Base-by-base conservation (phyloP, 2,329 filamentous ascomycete genomes). In the Fusarium virguliforme region DNA sequence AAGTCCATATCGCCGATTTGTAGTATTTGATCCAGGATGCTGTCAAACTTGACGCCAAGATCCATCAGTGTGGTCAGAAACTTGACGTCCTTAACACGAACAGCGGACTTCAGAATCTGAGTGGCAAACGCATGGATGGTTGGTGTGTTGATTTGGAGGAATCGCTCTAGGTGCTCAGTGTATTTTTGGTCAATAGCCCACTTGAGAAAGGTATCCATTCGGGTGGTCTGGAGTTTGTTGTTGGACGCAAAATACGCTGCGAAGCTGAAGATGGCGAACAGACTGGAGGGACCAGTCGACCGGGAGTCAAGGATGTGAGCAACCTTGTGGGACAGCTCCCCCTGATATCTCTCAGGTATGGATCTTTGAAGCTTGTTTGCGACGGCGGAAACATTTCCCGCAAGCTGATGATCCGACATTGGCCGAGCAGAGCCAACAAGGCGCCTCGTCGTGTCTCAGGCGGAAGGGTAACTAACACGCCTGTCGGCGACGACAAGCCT, bases 71-170 rank as follows among this genome's bases (percentile, higher is more conserved):
- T 22, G 34, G 34, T 55, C 18, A 55, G 51, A 40, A 55, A 38
- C 34, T 55, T 40, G 34, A 55, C 26, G 51, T 28, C 15, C 4
- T 22, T 28, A 38, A 55, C 34, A 12, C 51, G 51, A 55, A 55
- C 34, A 40, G 51, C 51, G 26, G 51, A 55, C 35, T 40, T 55
- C 34, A 55, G 51, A 40, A 55, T 28, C 34, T 55, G 35, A 24
- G 51, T 38, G 51, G 35, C 51, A 34, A 55, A 55, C n/a, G 51
- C 51, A 55, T 55, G 51, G 18, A 38, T 26, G 6, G 51, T 55
- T n/a, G 18, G 35, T 9, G 51, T 37, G 22, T 22, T 37, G 51
- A 55, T 37, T 55, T 55, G 51, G 12, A 38, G 51, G 35, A 55
- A 40, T 41, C 18, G 51, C 28, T 22, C 28, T 35, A 53, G 28